phyloP scores from a whole-genome alignment of 192 early-diverging fungal species.

The Linnemannia exigua region DNA sequence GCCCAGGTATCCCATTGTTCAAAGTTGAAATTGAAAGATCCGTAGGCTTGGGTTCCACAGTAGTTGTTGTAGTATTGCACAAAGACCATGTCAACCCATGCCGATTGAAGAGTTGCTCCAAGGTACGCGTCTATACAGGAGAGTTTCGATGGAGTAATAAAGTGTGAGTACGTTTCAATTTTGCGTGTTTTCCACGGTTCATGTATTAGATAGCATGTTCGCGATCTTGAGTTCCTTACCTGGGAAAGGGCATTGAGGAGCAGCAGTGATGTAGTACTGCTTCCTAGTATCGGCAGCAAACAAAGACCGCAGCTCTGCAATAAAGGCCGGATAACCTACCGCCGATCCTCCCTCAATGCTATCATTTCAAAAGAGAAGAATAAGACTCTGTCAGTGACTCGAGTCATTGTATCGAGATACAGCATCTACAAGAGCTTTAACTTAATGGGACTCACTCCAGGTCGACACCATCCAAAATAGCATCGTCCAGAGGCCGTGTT shows the following conservation, averaged over 20 bases:
- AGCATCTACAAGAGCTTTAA: not conserved
- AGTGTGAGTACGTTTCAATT: too few relatives aligned
- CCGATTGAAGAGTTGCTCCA: constrained; percentile 67
- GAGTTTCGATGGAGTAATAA: not conserved
- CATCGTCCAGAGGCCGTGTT: constrained; percentile 77
- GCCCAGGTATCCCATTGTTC: constrained; percentile 82
- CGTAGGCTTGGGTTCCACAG: constrained; percentile 63
- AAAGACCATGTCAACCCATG: constrained; percentile 79
- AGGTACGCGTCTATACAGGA: constrained; percentile 67
- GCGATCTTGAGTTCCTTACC: constrained; percentile 22
- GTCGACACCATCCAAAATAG: constrained; percentile 80
- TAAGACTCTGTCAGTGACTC: not conserved
- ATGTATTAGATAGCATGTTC: not conserved
- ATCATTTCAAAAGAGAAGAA: constrained; percentile 30
- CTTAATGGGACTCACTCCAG: constrained; percentile 41
- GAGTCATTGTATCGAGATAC: not conserved
- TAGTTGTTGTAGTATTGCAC: constrained; percentile 91
- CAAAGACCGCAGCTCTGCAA: constrained; percentile 66
- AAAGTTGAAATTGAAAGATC: constrained; percentile 75
- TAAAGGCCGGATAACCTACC: constrained; percentile 72
- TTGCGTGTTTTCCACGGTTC: not conserved
- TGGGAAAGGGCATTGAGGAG: constrained; percentile 82
- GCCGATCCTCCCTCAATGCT: constrained; percentile 78
- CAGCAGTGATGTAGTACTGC: constrained; percentile 73
- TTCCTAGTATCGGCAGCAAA: constrained; percentile 61